Percentiles rank a stretch among this genome's conserved stretches.
Conservation (phyloP, 2,329 filamentous ascomycete genomes). For the Hypoxylon sp. region DNA sequence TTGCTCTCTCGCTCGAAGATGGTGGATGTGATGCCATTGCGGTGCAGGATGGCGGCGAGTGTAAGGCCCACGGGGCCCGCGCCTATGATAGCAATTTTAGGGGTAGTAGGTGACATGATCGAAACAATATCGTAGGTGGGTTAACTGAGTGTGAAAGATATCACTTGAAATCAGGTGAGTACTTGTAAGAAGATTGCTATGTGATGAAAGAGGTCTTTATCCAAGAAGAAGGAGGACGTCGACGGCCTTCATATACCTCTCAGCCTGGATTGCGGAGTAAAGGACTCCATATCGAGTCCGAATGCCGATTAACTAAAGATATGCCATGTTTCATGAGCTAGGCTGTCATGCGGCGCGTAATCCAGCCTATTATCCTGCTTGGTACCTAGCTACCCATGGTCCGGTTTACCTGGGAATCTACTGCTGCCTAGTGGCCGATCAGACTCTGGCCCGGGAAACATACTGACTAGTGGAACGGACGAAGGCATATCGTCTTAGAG, state of each 20-base stretch:
- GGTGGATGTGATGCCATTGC: conserved; percentile 45
- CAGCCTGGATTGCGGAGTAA: background rate
- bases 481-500: background rate
- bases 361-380: background rate
- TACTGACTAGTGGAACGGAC: background rate
- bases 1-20: conserved; percentile 52
- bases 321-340: background rate
- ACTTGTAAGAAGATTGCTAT: background rate
- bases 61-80: conserved; percentile 52
- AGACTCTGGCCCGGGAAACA: background rate
- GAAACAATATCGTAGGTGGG: background rate
- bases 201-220: background rate
- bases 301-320: conserved; percentile 11
- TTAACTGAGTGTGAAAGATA: background rate
- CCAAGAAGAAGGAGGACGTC: background rate
- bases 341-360: background rate
- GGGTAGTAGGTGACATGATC: conserved; percentile 21
- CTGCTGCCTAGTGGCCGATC: background rate
- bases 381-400: background rate
- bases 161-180: background rate
- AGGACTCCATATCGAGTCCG: background rate
- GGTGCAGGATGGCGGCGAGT: conserved; percentile 51
- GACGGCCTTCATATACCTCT: conserved; percentile 8
- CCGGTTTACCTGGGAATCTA: background rate
- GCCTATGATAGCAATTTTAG: conserved; percentile 51